Evolutionary conservation across 106 monocot species (phyloP), one percentile per base, ranked within the genome.

Genomic region (Allium sativum): DNA sequence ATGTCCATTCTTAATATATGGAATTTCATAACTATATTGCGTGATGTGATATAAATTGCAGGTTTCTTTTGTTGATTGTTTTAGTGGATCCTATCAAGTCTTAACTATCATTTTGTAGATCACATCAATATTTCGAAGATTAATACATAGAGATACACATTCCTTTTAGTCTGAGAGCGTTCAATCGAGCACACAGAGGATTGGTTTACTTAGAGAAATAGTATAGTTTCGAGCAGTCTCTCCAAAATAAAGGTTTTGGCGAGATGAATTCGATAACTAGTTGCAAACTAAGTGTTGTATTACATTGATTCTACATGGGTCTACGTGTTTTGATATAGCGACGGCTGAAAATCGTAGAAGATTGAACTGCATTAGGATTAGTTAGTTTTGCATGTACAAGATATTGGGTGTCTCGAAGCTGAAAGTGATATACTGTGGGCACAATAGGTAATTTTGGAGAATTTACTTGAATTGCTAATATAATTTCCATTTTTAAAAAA

Each of bases 401-500:
- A 55, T 21, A 18, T 55, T 55, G 18, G 19, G 16, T 55, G 55
- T 10, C 17, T n/a, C 16, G 18, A 18, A 55, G 16, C 16, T 55
- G n/a, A 18, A 4, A 21, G 1, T 4, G 17, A 21, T 9, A 9
- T 17, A 21, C 10, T 16, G 15, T 9, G 16, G 17, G 21, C 11
- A 9, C 19, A 55, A 14, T 18, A 55, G 3, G 14, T 56, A 3
- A 56, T 21, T 22, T 56, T 56, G 9, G 56, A 7, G 40, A 1
- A 9, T 14, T 55, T 55, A 19, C 18, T 3, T 21, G 21, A 10
- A 17, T 18, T 14, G 12, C 8, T 53, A 6, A 15, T 53, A 59
- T 59, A 59, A 42, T 59, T 14, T 59, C 43, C 16, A 43, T 59
- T 59, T 43, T 59, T 31, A n/a, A n/a, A n/a, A 43, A 58, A 6